Evolutionary conservation across 192 early-diverging fungal genomes (phyloP).

Genomic region (Funneliformis mosseae): DNA sequence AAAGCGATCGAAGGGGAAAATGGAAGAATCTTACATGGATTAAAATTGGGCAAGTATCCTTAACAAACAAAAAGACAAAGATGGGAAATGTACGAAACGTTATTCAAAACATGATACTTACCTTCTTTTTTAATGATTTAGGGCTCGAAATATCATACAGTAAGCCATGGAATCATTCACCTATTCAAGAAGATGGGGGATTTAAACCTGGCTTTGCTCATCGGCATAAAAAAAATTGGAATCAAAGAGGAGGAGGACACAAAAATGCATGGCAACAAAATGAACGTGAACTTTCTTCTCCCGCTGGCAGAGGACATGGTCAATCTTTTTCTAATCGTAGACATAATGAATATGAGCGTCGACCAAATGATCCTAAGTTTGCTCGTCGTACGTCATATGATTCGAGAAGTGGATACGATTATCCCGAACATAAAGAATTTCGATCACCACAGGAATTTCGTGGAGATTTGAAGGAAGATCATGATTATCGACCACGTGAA

Average conservation of each 20-base stretch:
- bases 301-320: neutral
- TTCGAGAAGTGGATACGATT: conserved; percentile 11
- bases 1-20: conserved; percentile 32
- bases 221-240: conserved; percentile 21
- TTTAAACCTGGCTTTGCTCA: neutral
- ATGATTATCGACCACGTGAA: conserved; percentile 1
- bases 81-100: neutral
- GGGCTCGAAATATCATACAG: conserved; percentile 32
- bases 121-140: neutral
- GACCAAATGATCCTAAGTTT: conserved; percentile 26
- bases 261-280: conserved; percentile 26
- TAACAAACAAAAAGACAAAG: neutral
- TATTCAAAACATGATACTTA: neutral
- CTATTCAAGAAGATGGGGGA: conserved; percentile 4
- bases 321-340: conserved; percentile 18
- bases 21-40: conserved; percentile 33
- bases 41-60: conserved; percentile 31
- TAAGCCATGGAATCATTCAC: conserved; percentile 33
- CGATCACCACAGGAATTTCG: conserved; percentile 21
- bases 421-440: conserved; percentile 18
- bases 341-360: conserved; percentile 32
- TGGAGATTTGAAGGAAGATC: neutral
- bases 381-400: conserved; percentile 33
- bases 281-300: conserved; percentile 18
- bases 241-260: conserved; percentile 28